phyloP scores from a whole-genome alignment of 2,329 filamentous ascomycete genomes.

The Microdochium bolleyi region DNA sequence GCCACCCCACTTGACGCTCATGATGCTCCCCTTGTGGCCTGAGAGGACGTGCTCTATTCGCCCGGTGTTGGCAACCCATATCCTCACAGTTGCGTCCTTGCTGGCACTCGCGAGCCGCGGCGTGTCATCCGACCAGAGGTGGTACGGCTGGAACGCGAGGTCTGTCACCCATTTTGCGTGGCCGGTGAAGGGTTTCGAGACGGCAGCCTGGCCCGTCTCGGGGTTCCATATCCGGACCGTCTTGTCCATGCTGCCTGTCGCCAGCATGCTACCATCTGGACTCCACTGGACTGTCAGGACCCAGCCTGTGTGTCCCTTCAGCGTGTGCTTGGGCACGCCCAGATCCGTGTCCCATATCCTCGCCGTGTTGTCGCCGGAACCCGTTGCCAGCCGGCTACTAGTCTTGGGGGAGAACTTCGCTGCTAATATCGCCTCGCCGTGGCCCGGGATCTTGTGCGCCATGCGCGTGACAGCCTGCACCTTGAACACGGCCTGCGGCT shows the following conservation, averaged over 20 bases:
- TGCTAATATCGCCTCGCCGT: constrained; percentile 83
- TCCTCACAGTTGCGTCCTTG: constrained; percentile 79
- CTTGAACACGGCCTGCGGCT: constrained; percentile 86
- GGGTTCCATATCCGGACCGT: constrained; percentile 87
- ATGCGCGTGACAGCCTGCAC: constrained; percentile 89
- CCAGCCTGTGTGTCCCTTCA: constrained; percentile 86
- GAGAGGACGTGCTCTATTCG: constrained; percentile 74
- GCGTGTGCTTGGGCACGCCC: constrained; percentile 76
- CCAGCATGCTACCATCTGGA: constrained; percentile 72
- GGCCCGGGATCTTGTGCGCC: constrained; percentile 79
- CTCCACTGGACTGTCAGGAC: constrained; percentile 83
- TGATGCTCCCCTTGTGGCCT: constrained; percentile 83
- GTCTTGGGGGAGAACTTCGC: constrained; percentile 77
- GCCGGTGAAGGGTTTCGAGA: constrained; percentile 59
- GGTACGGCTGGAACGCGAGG: constrained; percentile 89
- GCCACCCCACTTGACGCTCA: constrained; percentile 93
- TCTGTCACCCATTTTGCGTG: constrained; percentile 86
- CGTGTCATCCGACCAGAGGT: constrained; percentile 66
- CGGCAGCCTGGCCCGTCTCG: constrained; percentile 63
- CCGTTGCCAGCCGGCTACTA: constrained; percentile 74
- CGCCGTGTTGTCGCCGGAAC: constrained; percentile 84
- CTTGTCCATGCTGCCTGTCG: constrained; percentile 90
- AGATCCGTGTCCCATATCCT: constrained; percentile 94
- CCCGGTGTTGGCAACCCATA: constrained; percentile 78
- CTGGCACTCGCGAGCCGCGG: constrained; percentile 78